Conservation (phyloP, 495 filamentous ascomycete genomes). For the Aspergillus conjunctus region DNA sequence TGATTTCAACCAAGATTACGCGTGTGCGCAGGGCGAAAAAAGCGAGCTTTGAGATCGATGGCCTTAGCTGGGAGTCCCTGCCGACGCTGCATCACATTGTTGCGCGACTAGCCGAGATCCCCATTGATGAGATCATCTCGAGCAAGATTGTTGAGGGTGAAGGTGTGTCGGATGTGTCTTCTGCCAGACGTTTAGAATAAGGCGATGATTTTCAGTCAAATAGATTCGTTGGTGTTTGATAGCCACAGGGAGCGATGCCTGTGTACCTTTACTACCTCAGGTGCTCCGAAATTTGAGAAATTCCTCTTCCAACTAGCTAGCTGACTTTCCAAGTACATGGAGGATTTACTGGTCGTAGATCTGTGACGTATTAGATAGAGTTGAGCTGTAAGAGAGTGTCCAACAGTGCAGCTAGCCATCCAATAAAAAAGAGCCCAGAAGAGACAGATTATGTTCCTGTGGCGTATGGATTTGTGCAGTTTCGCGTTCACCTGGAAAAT, state of each 20-base stretch:
- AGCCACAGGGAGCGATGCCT: neutral
- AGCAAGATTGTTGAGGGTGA: slow-evolving; percentile 53
- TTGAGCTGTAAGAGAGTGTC: too few relatives aligned
- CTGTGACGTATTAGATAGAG: too few relatives aligned
- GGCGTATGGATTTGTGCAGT: too few relatives aligned
- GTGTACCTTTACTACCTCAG: too few relatives aligned
- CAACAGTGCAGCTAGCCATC: too few relatives aligned
- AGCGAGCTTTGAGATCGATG: slow-evolving; percentile 47
- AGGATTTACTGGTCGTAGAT: too few relatives aligned
- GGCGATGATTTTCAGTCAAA: neutral
- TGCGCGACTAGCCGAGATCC: slow-evolving; percentile 52
- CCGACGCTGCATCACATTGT: slow-evolving; percentile 60
- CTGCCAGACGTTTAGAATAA: slow-evolving; percentile 45
- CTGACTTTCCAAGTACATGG: too few relatives aligned
- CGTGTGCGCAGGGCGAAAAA: slow-evolving; percentile 39
- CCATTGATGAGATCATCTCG: slow-evolving; percentile 53
- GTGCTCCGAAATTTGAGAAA: too few relatives aligned
- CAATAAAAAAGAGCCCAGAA: too few relatives aligned
- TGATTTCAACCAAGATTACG: slow-evolving; percentile 36
- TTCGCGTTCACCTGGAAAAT: too few relatives aligned
- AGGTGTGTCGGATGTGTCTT: slow-evolving; percentile 51
- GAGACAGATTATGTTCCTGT: too few relatives aligned
- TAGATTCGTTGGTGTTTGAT: neutral
- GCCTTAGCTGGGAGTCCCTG: slow-evolving; percentile 48
- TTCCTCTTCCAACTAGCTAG: too few relatives aligned